phyloP scores from a whole-genome alignment of 2,329 filamentous ascomycete genomes.

The Trichoderma sp. region DNA sequence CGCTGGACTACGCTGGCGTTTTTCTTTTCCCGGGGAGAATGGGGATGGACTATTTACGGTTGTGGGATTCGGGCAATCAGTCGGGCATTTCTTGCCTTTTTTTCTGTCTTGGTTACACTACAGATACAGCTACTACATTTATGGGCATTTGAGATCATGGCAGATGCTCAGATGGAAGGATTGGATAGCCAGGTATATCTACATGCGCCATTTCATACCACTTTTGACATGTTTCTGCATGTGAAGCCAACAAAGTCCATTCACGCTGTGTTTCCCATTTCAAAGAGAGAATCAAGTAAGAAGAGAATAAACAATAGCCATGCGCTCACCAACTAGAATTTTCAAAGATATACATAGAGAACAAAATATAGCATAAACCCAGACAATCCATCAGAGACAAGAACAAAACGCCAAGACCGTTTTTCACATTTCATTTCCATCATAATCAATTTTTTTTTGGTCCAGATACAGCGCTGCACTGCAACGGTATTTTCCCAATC shows the following conservation, averaged over 20 bases:
- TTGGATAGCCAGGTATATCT: neutral
- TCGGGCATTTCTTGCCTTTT: neutral
- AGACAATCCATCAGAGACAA: neutral
- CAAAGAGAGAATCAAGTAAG: neutral
- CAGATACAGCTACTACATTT: neutral
- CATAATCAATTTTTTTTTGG: neutral
- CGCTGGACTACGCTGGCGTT: neutral
- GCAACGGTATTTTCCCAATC: neutral
- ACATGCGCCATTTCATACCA: neutral
- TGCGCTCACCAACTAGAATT: neutral
- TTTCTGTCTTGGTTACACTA: neutral
- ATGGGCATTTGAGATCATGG: neutral
- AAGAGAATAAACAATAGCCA: neutral
- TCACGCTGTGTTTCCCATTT: neutral
- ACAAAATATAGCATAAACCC: neutral
- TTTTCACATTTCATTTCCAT: constrained; percentile 18
- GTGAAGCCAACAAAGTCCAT: neutral
- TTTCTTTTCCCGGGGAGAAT: neutral
- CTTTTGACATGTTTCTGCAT: neutral
- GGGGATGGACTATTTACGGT: neutral
- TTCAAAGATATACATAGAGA: neutral
- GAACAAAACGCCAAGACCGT: constrained; percentile 1
- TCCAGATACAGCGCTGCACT: neutral
- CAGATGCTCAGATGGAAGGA: neutral
- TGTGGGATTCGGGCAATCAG: neutral